These are phyloP conservation scores for Lasiodiplodia citricola DNA, from an alignment of 2,329 filamentous ascomycete species.

Conservation along the genomic window DNA sequence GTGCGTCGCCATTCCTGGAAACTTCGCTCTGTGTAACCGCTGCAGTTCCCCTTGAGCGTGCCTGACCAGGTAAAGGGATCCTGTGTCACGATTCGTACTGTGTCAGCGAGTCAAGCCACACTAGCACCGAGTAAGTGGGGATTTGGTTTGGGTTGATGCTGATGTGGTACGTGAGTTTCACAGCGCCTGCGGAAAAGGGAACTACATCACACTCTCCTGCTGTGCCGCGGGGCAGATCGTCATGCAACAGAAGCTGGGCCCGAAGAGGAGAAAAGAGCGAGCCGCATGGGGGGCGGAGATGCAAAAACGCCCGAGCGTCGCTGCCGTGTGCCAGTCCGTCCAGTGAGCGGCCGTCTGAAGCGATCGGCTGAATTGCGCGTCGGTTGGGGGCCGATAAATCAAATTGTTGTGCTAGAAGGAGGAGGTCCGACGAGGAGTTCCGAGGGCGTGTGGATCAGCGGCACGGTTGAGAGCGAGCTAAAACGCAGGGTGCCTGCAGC, in stretches of 20 bases:
- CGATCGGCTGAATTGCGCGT: conserved; percentile 6
- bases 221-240: neutral
- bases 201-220: neutral
- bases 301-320: neutral
- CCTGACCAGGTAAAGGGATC: neutral
- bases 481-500: conserved; percentile 6
- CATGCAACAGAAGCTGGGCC: neutral
- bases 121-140: neutral
- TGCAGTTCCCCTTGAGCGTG: neutral
- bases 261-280: neutral
- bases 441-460: conserved; percentile 9
- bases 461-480: conserved; percentile 8
- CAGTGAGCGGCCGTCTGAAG: neutral
- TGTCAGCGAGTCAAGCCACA: neutral
- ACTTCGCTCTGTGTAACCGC: neutral
- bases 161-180: neutral
- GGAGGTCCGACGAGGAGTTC: neutral
- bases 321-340: neutral
- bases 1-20: neutral
- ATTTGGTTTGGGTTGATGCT: neutral
- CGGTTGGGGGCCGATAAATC: conserved; percentile 3
- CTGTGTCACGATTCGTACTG: neutral
- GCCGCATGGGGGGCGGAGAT: neutral
- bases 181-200: neutral
- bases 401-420: neutral